Evolutionary conservation across 2,329 filamentous ascomycete species (phyloP), one percentile per base, ranked within the genome.

Genomic region (Verticillium isaacii): DNA sequence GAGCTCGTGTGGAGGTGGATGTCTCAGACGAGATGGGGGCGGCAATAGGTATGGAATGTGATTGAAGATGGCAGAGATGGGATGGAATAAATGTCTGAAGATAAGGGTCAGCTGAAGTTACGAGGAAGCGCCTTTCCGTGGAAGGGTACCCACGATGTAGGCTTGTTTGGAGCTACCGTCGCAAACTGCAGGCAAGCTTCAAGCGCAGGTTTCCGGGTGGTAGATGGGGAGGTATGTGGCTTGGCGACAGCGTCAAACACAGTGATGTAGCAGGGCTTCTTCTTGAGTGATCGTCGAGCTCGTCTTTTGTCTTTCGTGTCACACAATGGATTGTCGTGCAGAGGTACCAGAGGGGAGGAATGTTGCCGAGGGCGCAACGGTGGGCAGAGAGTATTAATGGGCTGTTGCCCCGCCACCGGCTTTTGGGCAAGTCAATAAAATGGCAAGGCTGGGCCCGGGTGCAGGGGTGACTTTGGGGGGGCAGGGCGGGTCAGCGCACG

Each of bases 391-490:
- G 54, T 56, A 56, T 56, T 78, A 78, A 74, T 64, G 67, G 66
- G 64, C 69, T 70, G 79, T 80, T 81, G 78, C 78, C 79, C 78
- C 75, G 79, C 79, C 79, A 82, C 77, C 74, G 61, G 64, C 62
- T 70, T 75, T 74, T 63, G 61, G 23, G 25, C 58, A 62, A 70
- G 73, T 75, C 73, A 75, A 75, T 72, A 75, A 66, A 71, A 66
- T 67, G 61, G 69, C 69, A 69, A 72, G 72, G 73, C 72, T 75
- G 73, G 73, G 64, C 52, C 37, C 62, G 57, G 61, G 62, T 55
- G 34, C 34, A 52, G 56, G 60, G 60, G 60, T 54, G 59, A 60
- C 56, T 59, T 56, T 57, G 36, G 45, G 56, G 7, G 17, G 34
- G 37, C 39, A 54, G 55, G 32, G 55, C 19, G 34, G 55, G 32